Evolutionary conservation across 805 yeast genomes (phyloP).

Genomic region (Vanderwaltozyma tropicalis): DNA sequence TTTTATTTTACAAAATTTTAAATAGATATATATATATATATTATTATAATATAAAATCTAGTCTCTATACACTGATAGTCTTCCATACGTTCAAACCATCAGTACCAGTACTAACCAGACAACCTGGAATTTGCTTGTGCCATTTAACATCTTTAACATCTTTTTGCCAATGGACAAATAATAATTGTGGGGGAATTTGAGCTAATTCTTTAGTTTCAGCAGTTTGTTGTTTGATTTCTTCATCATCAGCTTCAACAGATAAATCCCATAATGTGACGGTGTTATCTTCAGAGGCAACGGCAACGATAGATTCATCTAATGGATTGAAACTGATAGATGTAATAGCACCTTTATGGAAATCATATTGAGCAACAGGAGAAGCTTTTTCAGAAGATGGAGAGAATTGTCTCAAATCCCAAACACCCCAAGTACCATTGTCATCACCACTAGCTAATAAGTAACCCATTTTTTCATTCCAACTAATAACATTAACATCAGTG

Average conservation of each 20-base stretch:
- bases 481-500: slow-evolving; percentile 85
- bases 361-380: slow-evolving; percentile 86
- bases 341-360: slow-evolving; percentile 87
- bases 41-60: background rate
- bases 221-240: slow-evolving; percentile 81
- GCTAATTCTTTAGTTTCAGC: slow-evolving; percentile 68
- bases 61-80: slow-evolving; percentile 72
- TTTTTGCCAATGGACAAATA: slow-evolving; percentile 96
- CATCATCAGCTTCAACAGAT: slow-evolving; percentile 98
- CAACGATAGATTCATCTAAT: slow-evolving; percentile 86
- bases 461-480: slow-evolving; percentile 85
- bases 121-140: slow-evolving; percentile 96
- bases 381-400: slow-evolving; percentile 38
- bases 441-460: slow-evolving; percentile 91
- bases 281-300: slow-evolving; percentile 92
- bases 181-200: slow-evolving; percentile 88
- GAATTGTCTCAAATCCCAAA: slow-evolving; percentile 92
- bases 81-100: slow-evolving; percentile 95
- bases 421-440: slow-evolving; percentile 95
- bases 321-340: slow-evolving; percentile 94
- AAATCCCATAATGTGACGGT: slow-evolving; percentile 97
- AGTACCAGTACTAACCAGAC: slow-evolving; percentile 86
- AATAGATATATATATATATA: no score
- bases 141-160: slow-evolving; percentile 97
- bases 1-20: no score